Evolutionary conservation across 371 early-diverging fungal genomes (phyloP), one percentile per base, ranked within the genome.

Genomic region (Smittium culicis): DNA sequence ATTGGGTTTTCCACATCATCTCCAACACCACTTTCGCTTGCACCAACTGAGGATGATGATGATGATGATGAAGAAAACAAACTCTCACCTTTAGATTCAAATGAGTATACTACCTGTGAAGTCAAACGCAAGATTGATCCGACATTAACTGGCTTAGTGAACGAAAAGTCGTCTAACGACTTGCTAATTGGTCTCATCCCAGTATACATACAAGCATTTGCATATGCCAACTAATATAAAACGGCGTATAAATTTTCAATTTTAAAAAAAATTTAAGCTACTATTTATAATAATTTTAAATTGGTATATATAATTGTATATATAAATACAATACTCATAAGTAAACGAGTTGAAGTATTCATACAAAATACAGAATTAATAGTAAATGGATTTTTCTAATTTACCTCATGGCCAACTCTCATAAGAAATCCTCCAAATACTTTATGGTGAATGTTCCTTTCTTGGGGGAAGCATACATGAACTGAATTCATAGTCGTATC

Each of bases 391-490:
- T n/a, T n/a, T n/a, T n/a, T n/a, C n/a, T n/a, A n/a, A n/a, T n/a
- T 56, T 66, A 66, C 66, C 66, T 90, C 89, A 68, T 83, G 88
- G 1, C 89, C 91, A 58, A 87, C 79, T 35, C 85, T 83, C 88
- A 88, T 87, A 58, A 87, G 68, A 63, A 85, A 87, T 31, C 88
- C 89, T 67, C 96, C 96, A 83, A 96, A 96, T 55, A 96, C 89
- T 73, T 86, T 89, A 70, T 88, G 85, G 72, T 96, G 93, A 35
- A 96, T 85, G 69, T 96, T 96, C 55, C 94, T 86, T 61, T 92
- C 88, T 66, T 75, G 66, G 20, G 75, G 77, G 55, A 79, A 72
- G 64, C 74, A 79, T 34, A 78, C 70, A 16, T 69, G 74, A 34
- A 88, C 81, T 27, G 88, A 85, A 59, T 88, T 82, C 70, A 89